Evolutionary conservation across 306 rosid genomes (phyloP).

Genomic region (Nissolia schottii): DNA sequence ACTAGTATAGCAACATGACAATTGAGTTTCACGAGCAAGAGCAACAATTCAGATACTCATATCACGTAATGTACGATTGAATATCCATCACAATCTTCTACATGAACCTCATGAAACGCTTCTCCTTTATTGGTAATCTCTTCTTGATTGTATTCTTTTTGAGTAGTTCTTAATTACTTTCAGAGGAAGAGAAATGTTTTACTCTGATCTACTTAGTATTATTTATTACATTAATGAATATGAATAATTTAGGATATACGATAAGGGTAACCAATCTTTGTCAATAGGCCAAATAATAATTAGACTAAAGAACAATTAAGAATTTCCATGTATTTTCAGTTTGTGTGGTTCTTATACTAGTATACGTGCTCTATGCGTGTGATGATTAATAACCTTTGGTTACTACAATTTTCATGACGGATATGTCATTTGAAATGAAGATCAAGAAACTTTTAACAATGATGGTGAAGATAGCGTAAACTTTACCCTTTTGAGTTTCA

Average conservation of each 20-base stretch:
- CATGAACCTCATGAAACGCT: constrained; percentile 7
- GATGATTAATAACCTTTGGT: not conserved
- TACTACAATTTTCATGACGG: not conserved
- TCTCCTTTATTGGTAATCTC: too few relatives aligned
- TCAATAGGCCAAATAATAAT: too few relatives aligned
- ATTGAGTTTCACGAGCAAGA: constrained; percentile 12
- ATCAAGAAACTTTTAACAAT: not conserved
- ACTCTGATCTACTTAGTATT: too few relatives aligned
- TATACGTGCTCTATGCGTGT: not conserved
- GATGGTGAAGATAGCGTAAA: not conserved
- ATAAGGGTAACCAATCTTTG: too few relatives aligned
- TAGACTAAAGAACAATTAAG: too few relatives aligned
- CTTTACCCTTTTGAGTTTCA: not conserved
- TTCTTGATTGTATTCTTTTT: too few relatives aligned
- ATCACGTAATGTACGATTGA: not conserved
- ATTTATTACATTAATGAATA: too few relatives aligned
- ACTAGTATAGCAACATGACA: constrained; percentile 8
- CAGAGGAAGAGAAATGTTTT: too few relatives aligned
- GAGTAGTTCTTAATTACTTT: too few relatives aligned
- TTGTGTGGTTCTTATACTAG: not conserved
- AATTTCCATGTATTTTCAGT: not conserved
- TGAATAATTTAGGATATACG: too few relatives aligned
- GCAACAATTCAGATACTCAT: not conserved
- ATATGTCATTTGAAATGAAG: not conserved
- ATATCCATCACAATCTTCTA: not conserved